These are phyloP conservation scores for Chrysopogon serrulatus DNA, from an alignment of 176 grass and related monocot species.

Conservation along the genomic window DNA sequence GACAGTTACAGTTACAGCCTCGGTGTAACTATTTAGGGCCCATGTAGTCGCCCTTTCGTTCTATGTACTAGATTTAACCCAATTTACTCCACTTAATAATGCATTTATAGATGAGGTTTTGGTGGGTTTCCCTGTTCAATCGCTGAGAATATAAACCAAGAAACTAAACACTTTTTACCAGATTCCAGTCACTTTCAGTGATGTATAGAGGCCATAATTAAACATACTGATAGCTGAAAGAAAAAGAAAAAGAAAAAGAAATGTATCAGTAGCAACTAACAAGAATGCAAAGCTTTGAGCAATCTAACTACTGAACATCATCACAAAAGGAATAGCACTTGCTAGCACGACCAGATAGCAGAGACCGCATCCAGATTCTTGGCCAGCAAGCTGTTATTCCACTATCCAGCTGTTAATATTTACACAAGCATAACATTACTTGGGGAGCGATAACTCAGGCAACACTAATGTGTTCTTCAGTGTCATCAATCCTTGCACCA, in stretches of 20 bases:
- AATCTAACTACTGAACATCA: background rate
- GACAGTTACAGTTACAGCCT: too few species aligned
- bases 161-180: background rate
- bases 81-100: too few species aligned
- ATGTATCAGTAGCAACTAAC: background rate
- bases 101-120: background rate
- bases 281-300: background rate
- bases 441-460: conserved; percentile 3
- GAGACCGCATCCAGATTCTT: background rate
- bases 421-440: background rate
- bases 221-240: background rate
- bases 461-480: conserved; percentile 30
- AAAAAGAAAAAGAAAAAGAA: background rate
- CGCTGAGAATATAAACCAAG: too few species aligned
- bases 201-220: background rate
- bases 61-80: too few species aligned
- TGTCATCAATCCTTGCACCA: conserved; percentile 50
- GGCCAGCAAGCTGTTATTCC: background rate
- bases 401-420: background rate
- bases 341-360: background rate
- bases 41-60: too few species aligned
- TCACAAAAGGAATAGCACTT: background rate
- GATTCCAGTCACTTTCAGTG: background rate
- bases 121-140: too few species aligned
- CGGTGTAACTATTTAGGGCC: too few species aligned